Evolutionary conservation across 495 filamentous ascomycete genomes (phyloP).

Genomic region (Lepidopterella palustris): DNA sequence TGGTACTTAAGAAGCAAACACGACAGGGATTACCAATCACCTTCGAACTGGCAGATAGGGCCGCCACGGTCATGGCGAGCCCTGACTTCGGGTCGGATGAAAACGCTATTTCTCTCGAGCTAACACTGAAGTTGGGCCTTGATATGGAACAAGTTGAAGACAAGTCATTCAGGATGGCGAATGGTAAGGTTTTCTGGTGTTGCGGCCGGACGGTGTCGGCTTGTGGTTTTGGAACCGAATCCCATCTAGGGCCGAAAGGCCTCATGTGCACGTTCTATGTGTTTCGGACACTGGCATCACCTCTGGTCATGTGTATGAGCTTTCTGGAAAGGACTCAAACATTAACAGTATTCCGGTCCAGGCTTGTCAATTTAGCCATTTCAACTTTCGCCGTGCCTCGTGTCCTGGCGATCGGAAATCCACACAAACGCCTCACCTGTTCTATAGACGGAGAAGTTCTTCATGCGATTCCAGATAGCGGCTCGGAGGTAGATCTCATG

Average conservation of each 20-base stretch:
- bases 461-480: not conserved
- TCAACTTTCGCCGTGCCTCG: not conserved
- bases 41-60: not conserved
- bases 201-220: not conserved
- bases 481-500: slow-evolving; percentile 1
- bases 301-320: slow-evolving; percentile 1
- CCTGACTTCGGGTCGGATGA: slow-evolving; percentile 16
- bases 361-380: not conserved
- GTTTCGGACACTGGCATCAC: not conserved
- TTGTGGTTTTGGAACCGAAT: not conserved
- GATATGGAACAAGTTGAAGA: slow-evolving; percentile 1
- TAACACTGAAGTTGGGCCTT: not conserved
- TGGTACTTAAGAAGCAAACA: not conserved
- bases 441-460: slow-evolving; percentile 1
- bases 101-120: slow-evolving; percentile 3
- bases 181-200: not conserved
- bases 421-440: not conserved
- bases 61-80: not conserved
- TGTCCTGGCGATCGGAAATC: not conserved
- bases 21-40: not conserved
- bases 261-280: not conserved
- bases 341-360: not conserved
- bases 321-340: not conserved
- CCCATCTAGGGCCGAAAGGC: not conserved
- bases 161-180: not conserved